These are phyloP conservation scores for Oldenlandia corymbosa DNA, from an alignment of 257 asterid genomes.

Conservation along the genomic window DNA sequence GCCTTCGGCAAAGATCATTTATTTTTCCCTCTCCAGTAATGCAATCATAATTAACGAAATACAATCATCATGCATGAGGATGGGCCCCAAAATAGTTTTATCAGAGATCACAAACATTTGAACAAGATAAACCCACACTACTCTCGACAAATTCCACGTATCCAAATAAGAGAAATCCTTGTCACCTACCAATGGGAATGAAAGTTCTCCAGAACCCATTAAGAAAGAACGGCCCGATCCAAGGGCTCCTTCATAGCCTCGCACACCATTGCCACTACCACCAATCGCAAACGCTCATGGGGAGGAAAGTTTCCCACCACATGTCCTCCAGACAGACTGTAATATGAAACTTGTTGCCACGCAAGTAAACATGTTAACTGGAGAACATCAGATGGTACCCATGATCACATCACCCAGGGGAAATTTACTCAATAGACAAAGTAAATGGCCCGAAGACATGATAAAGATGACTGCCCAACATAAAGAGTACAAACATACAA, in stretches of 20 bases:
- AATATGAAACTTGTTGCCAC: constrained; percentile 14
- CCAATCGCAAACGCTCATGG: constrained; percentile 96
- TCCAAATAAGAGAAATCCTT: constrained; percentile 9
- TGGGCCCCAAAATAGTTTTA: background rate
- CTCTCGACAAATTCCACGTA: background rate
- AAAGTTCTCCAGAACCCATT: constrained; percentile 86
- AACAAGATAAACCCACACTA: background rate
- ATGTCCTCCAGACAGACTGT: constrained; percentile 85
- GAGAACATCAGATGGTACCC: background rate
- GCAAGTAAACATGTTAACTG: constrained; percentile 8
- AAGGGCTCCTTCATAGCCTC: constrained; percentile 96
- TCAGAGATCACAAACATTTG: background rate
- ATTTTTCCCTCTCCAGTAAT: background rate
- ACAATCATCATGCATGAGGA: background rate
- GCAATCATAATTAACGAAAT: too few species aligned
- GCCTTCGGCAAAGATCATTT: background rate
- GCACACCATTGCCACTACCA: constrained; percentile 91
- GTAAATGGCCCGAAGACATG: background rate
- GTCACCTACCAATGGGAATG: constrained; percentile 77
- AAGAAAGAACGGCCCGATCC: constrained; percentile 88
- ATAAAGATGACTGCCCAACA: background rate
- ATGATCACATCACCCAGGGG: background rate
- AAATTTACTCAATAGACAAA: background rate
- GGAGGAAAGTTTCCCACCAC: constrained; percentile 92
- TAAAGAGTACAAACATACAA: background rate